Base-by-base conservation (phyloP, 2,329 filamentous ascomycete species). In the Fusarium staphyleae region DNA sequence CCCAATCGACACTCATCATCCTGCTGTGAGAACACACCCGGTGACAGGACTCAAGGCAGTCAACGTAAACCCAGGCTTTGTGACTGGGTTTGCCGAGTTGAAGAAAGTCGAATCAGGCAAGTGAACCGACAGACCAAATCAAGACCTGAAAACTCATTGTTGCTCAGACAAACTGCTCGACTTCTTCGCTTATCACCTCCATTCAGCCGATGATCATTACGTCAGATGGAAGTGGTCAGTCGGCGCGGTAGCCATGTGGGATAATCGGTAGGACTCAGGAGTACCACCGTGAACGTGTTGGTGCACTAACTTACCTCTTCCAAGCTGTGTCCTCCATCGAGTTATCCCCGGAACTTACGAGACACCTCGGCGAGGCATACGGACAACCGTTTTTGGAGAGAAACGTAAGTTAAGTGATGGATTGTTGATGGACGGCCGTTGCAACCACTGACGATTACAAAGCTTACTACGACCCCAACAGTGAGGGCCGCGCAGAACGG, bases 171-270 rank as follows among this genome's bases (percentile, higher is more conserved):
- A 56, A n/a, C 24, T 80, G 4, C 66, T 80, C 0, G 75, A 78
- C 42, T 79, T 81, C 50, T 75, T 80, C 40, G 54, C 66, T 3
- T 74, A 74, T 42, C 78, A 81, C 56, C 74, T 81, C 22, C 78
- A 80, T 57, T 75, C 77, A 0, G 78, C 77, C 1, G 78, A 81
- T 41, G 80, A 81, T 55, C 78, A 80, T 57, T 72, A 72, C 18
- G 78, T 81, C 5, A 69, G 79, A 3, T 81, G 77, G 73, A 81
- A 79, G 53, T 82, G 80, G 78, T 65, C 72, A 0, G 75, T 77
- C 6, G 78, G 78, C 1, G 77, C 74, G 24, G 75, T 81, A 5
- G 78, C 79, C 1, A 77, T 81, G 66, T 81, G 79, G 78, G 79
- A 82, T 48, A 81, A 81, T 55, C 37, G 61, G 48, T 55, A 36